Evolutionary conservation across 139 green algal species (phyloP), one percentile per base, ranked within the genome.

Genomic region (Ettlia oleoabundans): DNA sequence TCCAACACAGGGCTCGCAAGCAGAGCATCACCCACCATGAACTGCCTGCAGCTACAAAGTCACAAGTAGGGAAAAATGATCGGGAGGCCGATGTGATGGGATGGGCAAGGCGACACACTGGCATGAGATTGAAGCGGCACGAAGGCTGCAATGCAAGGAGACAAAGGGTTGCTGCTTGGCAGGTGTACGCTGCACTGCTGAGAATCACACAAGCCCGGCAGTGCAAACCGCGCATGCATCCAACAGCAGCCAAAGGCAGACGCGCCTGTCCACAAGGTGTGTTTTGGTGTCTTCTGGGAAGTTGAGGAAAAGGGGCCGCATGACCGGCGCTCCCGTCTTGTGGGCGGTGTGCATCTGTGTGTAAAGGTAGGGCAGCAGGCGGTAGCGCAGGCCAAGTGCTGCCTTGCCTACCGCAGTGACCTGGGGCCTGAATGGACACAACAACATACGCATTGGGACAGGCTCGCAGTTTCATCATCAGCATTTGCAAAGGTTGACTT

Each of bases 281-380:
- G 84, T 76, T 5, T n/a, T 32, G 0, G 24, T 3, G 52, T 92
- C 89, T 5, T 32, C 38, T 1, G 91, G 86, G 40, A 73, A 88
- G 26, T 67, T 88, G 28, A 91, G 78, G 41, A 87, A 94, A 33
- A 98, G 87, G 28, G 94, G 91, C 18, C 90, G 81, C 8, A 91
- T 92, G 9, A 97, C 77, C 0, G 93, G 91, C 2, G 76, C 78
- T 32, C 94, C 93, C 26, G 42, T 80, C 2, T 41, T 61, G 71
- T 87, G 62, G 0, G 88, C 88, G 4, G 70, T 4, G 3, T 83
- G 84, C 52, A 94, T 82, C n/a, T 37, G 35, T 22, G 85, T 87
- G 86, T 97, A 95, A 8, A 97, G 80, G 86, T 91, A 91, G 19
- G 86, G 89, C 52, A 97, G 85, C 81, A 97, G 86, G 21, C 80